phyloP scores from a whole-genome alignment of 495 filamentous ascomycete species.

The Neurospora sp. region DNA sequence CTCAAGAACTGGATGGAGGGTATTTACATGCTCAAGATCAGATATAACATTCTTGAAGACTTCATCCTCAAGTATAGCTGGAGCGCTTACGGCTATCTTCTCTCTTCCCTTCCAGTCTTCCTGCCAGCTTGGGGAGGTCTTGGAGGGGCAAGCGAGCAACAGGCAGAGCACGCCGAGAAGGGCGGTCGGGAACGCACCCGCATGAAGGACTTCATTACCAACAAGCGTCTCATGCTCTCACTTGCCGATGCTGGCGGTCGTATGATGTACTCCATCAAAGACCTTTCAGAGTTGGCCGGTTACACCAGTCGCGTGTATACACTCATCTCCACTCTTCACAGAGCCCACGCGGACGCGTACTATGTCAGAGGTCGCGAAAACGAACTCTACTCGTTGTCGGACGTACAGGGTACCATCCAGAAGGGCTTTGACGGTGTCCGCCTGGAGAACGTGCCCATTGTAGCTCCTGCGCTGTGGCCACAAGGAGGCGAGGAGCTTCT shows the following conservation, averaged over 20 bases:
- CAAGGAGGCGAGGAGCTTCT: conserved; percentile 85
- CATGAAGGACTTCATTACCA: conserved; percentile 99
- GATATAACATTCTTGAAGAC: conserved; percentile 98
- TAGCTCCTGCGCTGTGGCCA: conserved; percentile 75
- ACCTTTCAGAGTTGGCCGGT: conserved; percentile 90
- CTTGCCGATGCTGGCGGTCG: conserved; percentile 91
- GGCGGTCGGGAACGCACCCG: conserved; percentile 63
- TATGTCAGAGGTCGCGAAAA: conserved; percentile 55
- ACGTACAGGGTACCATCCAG: conserved; percentile 86
- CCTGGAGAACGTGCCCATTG: conserved; percentile 86
- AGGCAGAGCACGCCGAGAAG: conserved; percentile 26
- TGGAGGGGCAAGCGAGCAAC: conserved; percentile 57
- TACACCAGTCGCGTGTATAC: conserved; percentile 94
- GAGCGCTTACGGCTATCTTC: conserved; percentile 92
- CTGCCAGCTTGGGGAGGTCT: conserved; percentile 89
- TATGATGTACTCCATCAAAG: conserved; percentile 99
- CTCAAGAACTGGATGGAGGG: conserved; percentile 92
- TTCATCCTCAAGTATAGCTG: conserved; percentile 97
- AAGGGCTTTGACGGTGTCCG: conserved; percentile 91
- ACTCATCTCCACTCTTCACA: conserved; percentile 85
- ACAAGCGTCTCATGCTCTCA: conserved; percentile 96
- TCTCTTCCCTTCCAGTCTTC: conserved; percentile 89
- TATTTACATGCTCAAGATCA: conserved; percentile 91
- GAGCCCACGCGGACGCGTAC: conserved; percentile 86
- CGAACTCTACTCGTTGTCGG: conserved; percentile 78